Evolutionary conservation across 208 protist genomes (phyloP).

Genomic region (Balamuthia mandrillaris): DNA sequence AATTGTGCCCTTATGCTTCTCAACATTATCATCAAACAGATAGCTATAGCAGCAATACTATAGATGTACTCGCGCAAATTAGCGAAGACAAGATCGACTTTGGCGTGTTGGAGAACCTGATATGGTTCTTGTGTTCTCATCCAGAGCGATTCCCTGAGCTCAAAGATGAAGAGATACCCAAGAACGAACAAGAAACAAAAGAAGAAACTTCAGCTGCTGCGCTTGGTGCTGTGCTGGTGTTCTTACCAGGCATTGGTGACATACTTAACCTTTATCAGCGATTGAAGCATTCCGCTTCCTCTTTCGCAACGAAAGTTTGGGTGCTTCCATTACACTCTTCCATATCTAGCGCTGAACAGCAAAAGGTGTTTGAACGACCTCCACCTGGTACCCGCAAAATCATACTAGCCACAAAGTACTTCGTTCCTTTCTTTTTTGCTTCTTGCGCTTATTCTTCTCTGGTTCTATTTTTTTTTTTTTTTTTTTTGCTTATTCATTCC

Average conservation of each 20-base stretch:
- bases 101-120: slow-evolving; percentile 3
- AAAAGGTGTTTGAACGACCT: slow-evolving; percentile 84
- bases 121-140: slow-evolving; percentile 22
- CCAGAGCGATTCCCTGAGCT: not conserved
- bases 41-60: not conserved
- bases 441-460: not conserved
- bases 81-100: slow-evolving; percentile 23
- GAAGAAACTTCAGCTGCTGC: not conserved
- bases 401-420: slow-evolving; percentile 87
- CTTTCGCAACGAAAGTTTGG: slow-evolving; percentile 21
- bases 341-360: slow-evolving; percentile 84
- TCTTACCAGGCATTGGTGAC: slow-evolving; percentile 91
- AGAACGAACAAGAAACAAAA: not conserved
- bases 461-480: not conserved
- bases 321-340: slow-evolving; percentile 89
- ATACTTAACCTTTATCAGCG: slow-evolving; percentile 84
- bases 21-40: too few relatives aligned
- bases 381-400: slow-evolving; percentile 88
- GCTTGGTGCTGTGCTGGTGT: slow-evolving; percentile 89
- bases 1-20: too few relatives aligned
- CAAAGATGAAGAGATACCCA: not conserved
- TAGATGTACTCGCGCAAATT: not conserved
- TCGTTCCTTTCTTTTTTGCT: not conserved
- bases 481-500: not conserved
- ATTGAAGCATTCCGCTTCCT: slow-evolving; percentile 52